Base-by-base conservation (phyloP, 768 basidiomycete genomes). In the Melanogaster broomeanus region DNA sequence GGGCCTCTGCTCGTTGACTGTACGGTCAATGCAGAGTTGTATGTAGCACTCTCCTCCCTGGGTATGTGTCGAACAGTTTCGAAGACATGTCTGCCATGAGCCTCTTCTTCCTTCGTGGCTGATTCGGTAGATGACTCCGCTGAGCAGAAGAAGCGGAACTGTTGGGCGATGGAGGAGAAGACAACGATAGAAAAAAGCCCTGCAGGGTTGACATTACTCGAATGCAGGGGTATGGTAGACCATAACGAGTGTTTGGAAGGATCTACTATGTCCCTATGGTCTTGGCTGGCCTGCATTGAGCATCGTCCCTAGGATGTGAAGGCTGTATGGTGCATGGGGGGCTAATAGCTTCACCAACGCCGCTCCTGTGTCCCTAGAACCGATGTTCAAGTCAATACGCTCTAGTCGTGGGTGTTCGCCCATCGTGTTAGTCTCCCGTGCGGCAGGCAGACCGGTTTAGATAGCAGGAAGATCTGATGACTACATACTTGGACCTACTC, bases 61-160 rank as follows among this genome's bases (percentile, higher is more conserved):
- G 52, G 51, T 37, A 53, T 49, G 16, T 41, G 40, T 6, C 37
- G 43, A 24, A 66, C 19, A 7, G 18, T 22, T 37, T 46, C 37
- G 16, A 65, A 52, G 18, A 64, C 42, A 12, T 51, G 46, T 39
- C 43, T 43, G 41, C 62, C 35, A 15, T 69, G 60, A 3, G 39
- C 34, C 30, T 56, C 22, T 34, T 60, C 60, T 2, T 6, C 47
- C 24, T 51, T 38, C 10, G 39, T 55, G 6, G 49, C 52, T 8
- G 18, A 22, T 8, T 48, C 42, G n/a, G 22, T 11, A 9, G 25
- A 33, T 16, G 55, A 53, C 1, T 57, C 53, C 25, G 35, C 49
- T 2, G 59, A 61, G 21, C 63, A 67, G 37, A 63, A 63, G 19
- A 53, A 50, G 22, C 27, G 19, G 35, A 55, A 64, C 3, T 55